Evolutionary conservation across 2,329 filamentous ascomycete genomes (phyloP), one percentile per base, ranked within the genome.

Genomic region (Pseudogymnoascus sp.): DNA sequence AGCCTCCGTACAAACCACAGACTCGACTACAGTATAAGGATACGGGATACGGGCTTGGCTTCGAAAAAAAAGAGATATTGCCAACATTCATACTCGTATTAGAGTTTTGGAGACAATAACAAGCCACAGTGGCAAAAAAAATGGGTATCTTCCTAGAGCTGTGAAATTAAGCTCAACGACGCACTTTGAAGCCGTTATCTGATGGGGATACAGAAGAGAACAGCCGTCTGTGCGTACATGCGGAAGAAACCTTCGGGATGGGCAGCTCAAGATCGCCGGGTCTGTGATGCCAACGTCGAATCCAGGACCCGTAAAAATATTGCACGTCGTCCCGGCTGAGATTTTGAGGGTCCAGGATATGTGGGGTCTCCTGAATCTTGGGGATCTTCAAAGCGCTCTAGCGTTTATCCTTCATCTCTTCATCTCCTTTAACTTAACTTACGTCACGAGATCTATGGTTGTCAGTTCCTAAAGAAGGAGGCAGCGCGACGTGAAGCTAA

Each of bases 301-400:
- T 54, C 47, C 47, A 54, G 47, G 47, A 5, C 47, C 47, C 28
- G 28, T 43, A 28, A 32, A 34, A 54, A 18, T 34, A n/a, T 54
- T 54, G 16, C 14, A 54, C n/a, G 47, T 34, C 6, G 47, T 20
- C 16, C 47, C 47, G 8, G 16, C n/a, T 34, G 47, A 32, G 30
- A 54, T 54, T 54, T 54, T 54, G 47, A 34, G 47, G 47, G 47
- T 54, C 47, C 47, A 54, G 47, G 47, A 14, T 34, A 32, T 54
- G 47, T 54, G 47, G 47, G 47, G 47, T 54, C 47, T 34, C 28
- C 47, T 54, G 47, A 20, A 54, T 54, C 9, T 54, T 34, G 47
- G 47, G 47, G 47, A 54, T 18, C 43, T 54, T 54, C 43, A 54
- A n/a, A 12, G 4, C 9, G 25, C 47, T 54, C 47, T 54, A 54